Evolutionary conservation across 306 rosid species (phyloP).

Genomic region (Casuarina cunninghamiana): DNA sequence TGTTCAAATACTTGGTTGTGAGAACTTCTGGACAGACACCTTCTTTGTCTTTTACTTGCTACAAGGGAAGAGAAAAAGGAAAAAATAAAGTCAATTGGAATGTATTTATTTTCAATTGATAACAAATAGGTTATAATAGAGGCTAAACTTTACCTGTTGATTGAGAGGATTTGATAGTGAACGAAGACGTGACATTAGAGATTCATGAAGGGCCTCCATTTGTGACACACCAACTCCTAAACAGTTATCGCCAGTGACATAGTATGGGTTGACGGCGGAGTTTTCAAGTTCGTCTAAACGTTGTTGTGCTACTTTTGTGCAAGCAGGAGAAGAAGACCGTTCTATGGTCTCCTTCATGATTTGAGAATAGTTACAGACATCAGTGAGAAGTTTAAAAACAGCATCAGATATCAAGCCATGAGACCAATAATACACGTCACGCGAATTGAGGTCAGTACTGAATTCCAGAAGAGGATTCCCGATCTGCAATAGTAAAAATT

Average conservation of each 20-base stretch:
- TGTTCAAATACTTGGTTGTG: background rate
- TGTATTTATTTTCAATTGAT: background rate
- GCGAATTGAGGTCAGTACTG: slow-evolving; percentile 25
- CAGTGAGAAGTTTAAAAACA: slow-evolving; percentile 16
- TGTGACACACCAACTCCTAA: background rate
- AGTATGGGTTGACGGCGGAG: background rate
- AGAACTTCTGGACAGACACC: background rate
- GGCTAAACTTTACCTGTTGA: background rate
- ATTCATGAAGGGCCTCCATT: background rate
- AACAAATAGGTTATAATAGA: background rate
- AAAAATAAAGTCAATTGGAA: background rate
- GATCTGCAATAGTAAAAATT: slow-evolving; percentile 26
- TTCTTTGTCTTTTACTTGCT: background rate
- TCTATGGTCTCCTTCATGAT: background rate
- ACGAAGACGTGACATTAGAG: background rate
- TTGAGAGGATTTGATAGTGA: background rate
- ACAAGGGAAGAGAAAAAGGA: background rate
- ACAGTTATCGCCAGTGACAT: background rate
- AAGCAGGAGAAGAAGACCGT: background rate
- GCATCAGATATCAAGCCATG: slow-evolving; percentile 37
- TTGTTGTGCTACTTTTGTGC: background rate
- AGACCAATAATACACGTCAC: slow-evolving; percentile 36
- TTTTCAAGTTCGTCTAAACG: background rate
- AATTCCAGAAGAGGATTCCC: slow-evolving; percentile 42
- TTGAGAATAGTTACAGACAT: slow-evolving; percentile 30